These are phyloP conservation scores for Adenanthera pavonina DNA, from an alignment of 306 rosid species.

Conservation along the genomic window DNA sequence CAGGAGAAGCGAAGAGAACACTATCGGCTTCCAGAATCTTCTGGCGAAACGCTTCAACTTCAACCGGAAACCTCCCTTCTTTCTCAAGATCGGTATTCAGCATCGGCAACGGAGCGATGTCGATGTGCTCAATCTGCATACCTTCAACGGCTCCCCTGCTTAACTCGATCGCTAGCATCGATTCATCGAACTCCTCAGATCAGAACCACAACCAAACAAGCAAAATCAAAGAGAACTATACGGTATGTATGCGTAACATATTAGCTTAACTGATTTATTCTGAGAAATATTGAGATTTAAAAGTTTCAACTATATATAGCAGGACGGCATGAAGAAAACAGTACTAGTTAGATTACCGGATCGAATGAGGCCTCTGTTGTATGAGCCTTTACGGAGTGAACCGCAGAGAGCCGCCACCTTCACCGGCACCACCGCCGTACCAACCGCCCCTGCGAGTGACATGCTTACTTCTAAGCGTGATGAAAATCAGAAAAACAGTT, in stretches of 20 bases:
- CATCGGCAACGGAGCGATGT: constrained; percentile 66
- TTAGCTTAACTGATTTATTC: too few relatives aligned
- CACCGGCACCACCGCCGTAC: constrained; percentile 12
- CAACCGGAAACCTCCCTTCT: constrained; percentile 55
- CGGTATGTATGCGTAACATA: too few relatives aligned
- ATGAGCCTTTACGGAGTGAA: constrained; percentile 56
- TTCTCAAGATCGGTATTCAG: constrained; percentile 72
- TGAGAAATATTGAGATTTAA: too few relatives aligned
- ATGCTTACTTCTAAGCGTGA: background rate
- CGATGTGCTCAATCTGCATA: constrained; percentile 60
- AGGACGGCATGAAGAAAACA: background rate
- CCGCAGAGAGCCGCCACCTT: constrained; percentile 60
- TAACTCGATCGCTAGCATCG: constrained; percentile 57
- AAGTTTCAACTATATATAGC: too few relatives aligned
- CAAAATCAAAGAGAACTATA: background rate
- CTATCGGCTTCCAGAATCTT: constrained; percentile 66
- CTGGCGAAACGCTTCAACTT: constrained; percentile 64
- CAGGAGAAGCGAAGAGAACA: constrained; percentile 83
- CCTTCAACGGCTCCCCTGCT: constrained; percentile 53
- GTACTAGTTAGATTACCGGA: constrained; percentile 37
- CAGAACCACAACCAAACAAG: constrained; percentile 1
- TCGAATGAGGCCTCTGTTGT: constrained; percentile 56
- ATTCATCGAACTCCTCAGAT: background rate
- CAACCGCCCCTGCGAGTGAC: constrained; percentile 23
- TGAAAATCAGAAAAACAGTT: background rate